Conservation (phyloP, 83 land plant species). For the Picea abies region DNA sequence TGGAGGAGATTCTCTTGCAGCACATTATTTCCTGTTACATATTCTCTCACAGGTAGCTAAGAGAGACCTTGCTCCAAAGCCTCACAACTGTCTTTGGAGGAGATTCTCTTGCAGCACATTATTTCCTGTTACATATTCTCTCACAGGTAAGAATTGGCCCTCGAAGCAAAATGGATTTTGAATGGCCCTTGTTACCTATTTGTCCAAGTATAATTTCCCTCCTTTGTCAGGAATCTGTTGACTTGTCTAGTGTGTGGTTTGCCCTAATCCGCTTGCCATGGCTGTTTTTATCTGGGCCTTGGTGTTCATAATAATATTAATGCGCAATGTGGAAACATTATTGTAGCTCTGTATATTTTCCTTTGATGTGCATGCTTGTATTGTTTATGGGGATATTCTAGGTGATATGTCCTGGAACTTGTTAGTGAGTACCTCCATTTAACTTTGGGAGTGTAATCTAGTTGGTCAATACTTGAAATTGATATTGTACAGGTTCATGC, state of each 20-base stretch:
- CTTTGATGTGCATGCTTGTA: neutral
- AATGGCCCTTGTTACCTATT: too few relatives aligned
- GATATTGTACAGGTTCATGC: constrained; percentile 62
- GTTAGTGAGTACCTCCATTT: neutral
- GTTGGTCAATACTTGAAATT: too few relatives aligned
- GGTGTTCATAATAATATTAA: neutral
- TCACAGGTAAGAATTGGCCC: constrained; percentile 29
- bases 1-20: constrained; percentile 83
- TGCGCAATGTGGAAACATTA: neutral
- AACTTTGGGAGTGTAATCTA: neutral
- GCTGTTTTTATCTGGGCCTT: too few relatives aligned
- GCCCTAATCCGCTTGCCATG: too few relatives aligned
- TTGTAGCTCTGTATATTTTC: too few relatives aligned
- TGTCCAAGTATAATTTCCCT: too few relatives aligned
- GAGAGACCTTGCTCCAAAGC: constrained; percentile 57
- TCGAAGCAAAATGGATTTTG: neutral
- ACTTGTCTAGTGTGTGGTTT: too few relatives aligned
- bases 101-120: constrained; percentile 81
- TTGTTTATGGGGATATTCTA: neutral
- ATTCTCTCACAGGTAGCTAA: constrained; percentile 68
- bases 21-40: constrained; percentile 79
- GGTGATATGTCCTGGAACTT: neutral
- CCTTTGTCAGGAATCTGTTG: too few relatives aligned
- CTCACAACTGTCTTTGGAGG: constrained; percentile 74
- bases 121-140: constrained; percentile 77